These are phyloP conservation scores for Rhodotorula sp. DNA, from an alignment of 1,284 basidiomycete species.

Conservation along the genomic window DNA sequence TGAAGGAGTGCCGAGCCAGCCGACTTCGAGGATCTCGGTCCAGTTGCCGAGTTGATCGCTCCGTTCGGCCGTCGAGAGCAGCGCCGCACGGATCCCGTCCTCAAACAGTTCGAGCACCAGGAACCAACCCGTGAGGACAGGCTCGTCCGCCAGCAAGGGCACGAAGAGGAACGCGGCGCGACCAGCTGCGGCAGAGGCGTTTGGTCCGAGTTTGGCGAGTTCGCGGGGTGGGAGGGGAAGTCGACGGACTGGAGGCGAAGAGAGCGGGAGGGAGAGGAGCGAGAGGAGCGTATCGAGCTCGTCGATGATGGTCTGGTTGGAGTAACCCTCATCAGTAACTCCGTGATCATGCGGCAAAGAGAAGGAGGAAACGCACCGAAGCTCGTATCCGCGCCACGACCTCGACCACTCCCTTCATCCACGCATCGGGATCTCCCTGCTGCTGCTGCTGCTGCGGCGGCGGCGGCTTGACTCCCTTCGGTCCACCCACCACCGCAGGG, in stretches of 20 bases:
- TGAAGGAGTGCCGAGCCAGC: constrained; percentile 64
- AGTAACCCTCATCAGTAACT: not conserved
- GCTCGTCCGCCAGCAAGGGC: constrained; percentile 5
- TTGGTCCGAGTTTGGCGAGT: constrained; percentile 26
- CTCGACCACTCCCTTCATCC: constrained; percentile 19
- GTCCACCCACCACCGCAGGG: not conserved
- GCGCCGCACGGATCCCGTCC: constrained; percentile 27
- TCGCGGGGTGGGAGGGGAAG: constrained; percentile 27
- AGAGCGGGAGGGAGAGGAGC: constrained; percentile 21
- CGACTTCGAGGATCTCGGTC: constrained; percentile 69
- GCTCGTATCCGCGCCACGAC: constrained; percentile 24
- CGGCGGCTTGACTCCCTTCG: not conserved
- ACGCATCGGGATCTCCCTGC: constrained; percentile 1
- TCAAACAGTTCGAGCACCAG: constrained; percentile 28
- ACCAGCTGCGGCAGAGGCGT: not conserved
- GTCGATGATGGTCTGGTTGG: constrained; percentile 33
- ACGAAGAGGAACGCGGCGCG: constrained; percentile 24
- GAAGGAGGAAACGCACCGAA: constrained; percentile 9
- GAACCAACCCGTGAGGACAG: constrained; percentile 12
- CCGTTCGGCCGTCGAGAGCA: constrained; percentile 19
- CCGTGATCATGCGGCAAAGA: not conserved
- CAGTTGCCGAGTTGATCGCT: constrained; percentile 21
- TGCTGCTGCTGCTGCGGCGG: not conserved
- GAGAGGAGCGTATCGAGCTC: constrained; percentile 29
- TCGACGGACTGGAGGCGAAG: constrained; percentile 6